Evolutionary conservation across 169 alveolate species (phyloP).

Genomic region (Eimeria zaria): DNA sequence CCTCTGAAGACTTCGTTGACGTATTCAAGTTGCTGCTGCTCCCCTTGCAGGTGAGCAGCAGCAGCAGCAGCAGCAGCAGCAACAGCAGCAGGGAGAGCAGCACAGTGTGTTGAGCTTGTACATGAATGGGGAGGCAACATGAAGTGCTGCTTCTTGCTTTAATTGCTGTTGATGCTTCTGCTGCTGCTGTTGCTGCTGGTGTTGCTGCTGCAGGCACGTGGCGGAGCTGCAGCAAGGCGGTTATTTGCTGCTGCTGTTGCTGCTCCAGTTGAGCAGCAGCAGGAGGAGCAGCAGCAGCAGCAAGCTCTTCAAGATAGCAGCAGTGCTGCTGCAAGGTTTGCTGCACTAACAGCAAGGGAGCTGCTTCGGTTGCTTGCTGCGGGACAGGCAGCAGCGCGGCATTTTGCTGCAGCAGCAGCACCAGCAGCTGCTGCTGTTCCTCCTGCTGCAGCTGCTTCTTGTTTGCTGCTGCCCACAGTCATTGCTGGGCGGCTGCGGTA

Average conservation of each 20-base stretch:
- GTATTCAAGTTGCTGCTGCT: not conserved
- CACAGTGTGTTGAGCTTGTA: not conserved
- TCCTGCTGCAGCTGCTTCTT: conserved; percentile 9
- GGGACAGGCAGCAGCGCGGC: not conserved
- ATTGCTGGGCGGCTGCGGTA: not conserved
- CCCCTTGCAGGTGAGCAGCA: conserved; percentile 30
- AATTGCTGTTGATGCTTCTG: too few species aligned
- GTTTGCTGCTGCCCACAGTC: conserved; percentile 25
- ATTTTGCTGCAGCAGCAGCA: conserved; percentile 18
- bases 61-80: conserved; percentile 29
- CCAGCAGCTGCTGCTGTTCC: not conserved
- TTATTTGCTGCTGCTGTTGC: not conserved
- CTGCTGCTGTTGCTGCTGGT: conserved; percentile 9
- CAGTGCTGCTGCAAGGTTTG: conserved; percentile 35
- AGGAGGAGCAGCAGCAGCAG: conserved; percentile 24
- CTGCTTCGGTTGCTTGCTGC: not conserved
- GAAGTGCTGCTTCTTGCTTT: not conserved
- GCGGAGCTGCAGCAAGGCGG: not conserved
- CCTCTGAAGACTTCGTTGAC: not conserved
- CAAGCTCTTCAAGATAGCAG: not conserved
- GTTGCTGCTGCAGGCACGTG: not conserved
- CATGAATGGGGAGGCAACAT: not conserved
- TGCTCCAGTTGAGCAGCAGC: conserved; percentile 5
- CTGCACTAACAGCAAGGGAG: not conserved
- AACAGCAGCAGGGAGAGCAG: conserved; percentile 21